A percentile compares a stretch with the other conserved stretches of the same genome.
Evolutionary conservation across 1,139 yeast species (phyloP).

Genomic region (Candida buenavistaensis): DNA sequence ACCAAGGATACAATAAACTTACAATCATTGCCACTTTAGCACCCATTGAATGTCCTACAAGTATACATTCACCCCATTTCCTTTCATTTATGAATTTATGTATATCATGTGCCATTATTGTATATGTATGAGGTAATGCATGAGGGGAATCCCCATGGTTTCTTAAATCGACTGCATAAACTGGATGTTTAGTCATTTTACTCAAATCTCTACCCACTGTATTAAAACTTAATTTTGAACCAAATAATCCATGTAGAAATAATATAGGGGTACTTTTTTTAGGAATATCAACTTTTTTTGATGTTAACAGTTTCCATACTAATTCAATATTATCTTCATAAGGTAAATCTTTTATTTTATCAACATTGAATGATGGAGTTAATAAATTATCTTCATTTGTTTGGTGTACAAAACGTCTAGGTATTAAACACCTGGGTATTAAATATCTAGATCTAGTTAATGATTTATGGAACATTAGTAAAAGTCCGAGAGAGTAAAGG

Average conservation of each 20-base stretch:
- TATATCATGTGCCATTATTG: conserved; percentile 45
- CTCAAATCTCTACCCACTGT: conserved; percentile 37
- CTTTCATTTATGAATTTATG: conserved; percentile 25
- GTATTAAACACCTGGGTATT: background rate
- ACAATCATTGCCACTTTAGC: conserved; percentile 54
- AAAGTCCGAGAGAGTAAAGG: too few species aligned
- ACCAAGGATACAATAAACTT: conserved; percentile 37
- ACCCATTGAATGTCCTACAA: conserved; percentile 57
- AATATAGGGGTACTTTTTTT: conserved; percentile 30
- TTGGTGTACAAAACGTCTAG: conserved; percentile 1
- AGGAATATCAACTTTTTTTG: conserved; percentile 5
- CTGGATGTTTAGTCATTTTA: conserved; percentile 27
- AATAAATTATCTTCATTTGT: background rate
- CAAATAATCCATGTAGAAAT: conserved; percentile 52
- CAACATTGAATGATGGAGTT: conserved; percentile 7
- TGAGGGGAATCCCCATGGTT: conserved; percentile 53
- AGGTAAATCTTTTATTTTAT: conserved; percentile 13
- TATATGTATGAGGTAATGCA: conserved; percentile 44
- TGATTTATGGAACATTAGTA: background rate
- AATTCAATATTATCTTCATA: conserved; percentile 11
- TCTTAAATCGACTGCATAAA: conserved; percentile 48
- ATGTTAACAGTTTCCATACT: conserved; percentile 9
- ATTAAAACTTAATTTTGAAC: conserved; percentile 42
- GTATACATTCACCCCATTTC: conserved; percentile 25
- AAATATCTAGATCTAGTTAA: background rate